Conservation (phyloP, 805 yeast species). For the Sugiyamaella chiloensis region DNA sequence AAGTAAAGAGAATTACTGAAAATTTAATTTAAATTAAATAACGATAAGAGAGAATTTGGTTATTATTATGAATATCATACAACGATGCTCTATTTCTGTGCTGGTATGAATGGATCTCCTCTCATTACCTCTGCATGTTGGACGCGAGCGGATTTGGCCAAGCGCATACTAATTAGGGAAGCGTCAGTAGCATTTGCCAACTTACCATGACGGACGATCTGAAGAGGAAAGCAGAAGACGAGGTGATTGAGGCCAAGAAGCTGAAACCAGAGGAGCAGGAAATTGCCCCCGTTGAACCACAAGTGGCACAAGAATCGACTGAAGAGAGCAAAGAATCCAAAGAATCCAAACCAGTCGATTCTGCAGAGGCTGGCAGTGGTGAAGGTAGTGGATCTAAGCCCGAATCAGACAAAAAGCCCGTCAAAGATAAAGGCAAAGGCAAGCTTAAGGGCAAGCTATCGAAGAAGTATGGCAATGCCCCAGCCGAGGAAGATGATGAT, state of each 20-base stretch:
- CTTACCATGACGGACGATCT: slow-evolving; percentile 21
- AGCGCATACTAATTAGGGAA: too few species aligned
- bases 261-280: slow-evolving; percentile 11
- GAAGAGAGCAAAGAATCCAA: slow-evolving; percentile 1
- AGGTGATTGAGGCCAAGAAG: slow-evolving; percentile 16
- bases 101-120: too few species aligned
- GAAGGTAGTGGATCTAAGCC: slow-evolving; percentile 10
- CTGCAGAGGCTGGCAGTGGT: slow-evolving; percentile 15
- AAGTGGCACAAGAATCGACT: too few species aligned
- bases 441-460: slow-evolving; percentile 26
- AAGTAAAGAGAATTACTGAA: too few species aligned
- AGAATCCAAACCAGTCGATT: neutral
- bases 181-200: slow-evolving; percentile 1
- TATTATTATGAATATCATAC: too few species aligned
- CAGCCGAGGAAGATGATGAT: slow-evolving; percentile 36
- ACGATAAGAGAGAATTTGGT: too few species aligned
- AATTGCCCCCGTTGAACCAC: too few species aligned
- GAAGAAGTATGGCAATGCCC: slow-evolving; percentile 46
- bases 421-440: slow-evolving; percentile 23
- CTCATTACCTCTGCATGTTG: too few species aligned
- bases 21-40: too few species aligned
- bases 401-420: slow-evolving; percentile 22
- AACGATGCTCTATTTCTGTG: too few species aligned
- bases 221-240: slow-evolving; percentile 26
- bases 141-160: too few species aligned